These are phyloP conservation scores for Mimosa bimucronata DNA, from an alignment of 306 rosid genomes.

Conservation along the genomic window DNA sequence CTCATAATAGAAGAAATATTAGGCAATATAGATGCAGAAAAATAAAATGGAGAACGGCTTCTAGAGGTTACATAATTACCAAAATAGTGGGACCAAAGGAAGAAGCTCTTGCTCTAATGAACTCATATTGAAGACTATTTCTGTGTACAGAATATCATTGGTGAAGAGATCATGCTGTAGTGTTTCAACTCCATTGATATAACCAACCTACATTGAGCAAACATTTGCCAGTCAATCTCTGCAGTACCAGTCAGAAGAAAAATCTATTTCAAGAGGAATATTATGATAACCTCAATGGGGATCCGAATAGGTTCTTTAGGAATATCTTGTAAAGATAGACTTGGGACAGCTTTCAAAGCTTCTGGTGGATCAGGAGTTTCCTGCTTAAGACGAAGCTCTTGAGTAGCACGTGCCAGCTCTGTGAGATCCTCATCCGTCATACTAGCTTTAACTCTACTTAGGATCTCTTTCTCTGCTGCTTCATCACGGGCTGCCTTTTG, in stretches of 20 bases:
- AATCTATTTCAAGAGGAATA: conserved; percentile 28
- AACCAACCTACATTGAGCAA: conserved; percentile 66
- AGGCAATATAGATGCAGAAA: conserved; percentile 19
- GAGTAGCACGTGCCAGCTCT: conserved; percentile 85
- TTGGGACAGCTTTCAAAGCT: conserved; percentile 90
- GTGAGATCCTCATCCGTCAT: conserved; percentile 92
- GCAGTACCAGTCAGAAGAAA: conserved; percentile 25
- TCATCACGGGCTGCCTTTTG: conserved; percentile 88
- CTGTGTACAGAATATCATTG: conserved; percentile 91
- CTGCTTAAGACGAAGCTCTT: conserved; percentile 81
- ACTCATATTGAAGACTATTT: conserved; percentile 85
- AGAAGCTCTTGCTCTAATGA: conserved; percentile 89
- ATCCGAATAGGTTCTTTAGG: conserved; percentile 84
- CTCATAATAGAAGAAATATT: conserved; percentile 17
- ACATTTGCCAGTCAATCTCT: conserved; percentile 25
- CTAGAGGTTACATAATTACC: conserved; percentile 58
- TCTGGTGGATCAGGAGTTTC: conserved; percentile 98
- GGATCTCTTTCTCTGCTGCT: conserved; percentile 72
- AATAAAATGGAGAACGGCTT: conserved; percentile 35
- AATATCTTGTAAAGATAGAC: conserved; percentile 89
- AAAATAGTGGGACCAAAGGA: conserved; percentile 87
- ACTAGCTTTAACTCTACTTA: conserved; percentile 75
- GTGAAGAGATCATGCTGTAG: conserved; percentile 96
- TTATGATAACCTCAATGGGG: conserved; percentile 73
- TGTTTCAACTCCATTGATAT: conserved; percentile 84